Evolutionary conservation across 148 eudicot species (phyloP).

Genomic region (Chenopodium quinoa): DNA sequence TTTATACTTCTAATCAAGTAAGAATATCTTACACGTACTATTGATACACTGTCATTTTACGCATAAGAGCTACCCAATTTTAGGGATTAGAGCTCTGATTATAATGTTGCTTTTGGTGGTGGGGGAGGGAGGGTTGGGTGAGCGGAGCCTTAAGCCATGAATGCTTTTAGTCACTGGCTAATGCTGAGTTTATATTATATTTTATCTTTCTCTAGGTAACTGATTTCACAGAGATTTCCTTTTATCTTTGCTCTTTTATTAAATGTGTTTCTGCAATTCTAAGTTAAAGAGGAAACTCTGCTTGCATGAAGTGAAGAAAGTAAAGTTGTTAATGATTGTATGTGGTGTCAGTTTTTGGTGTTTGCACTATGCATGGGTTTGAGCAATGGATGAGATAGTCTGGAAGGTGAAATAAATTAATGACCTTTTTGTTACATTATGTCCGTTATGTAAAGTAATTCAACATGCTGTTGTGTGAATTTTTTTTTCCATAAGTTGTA

Average conservation of each 20-base stretch:
- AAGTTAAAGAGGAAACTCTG: background rate
- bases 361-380: background rate
- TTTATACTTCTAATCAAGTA: too few species aligned
- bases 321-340: background rate
- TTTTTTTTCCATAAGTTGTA: too few species aligned
- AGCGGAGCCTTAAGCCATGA: background rate
- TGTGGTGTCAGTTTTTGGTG: background rate
- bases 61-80: background rate
- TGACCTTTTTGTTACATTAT: too few species aligned
- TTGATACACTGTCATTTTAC: too few species aligned
- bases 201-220: background rate
- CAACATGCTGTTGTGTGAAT: too few species aligned
- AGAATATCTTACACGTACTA: too few species aligned
- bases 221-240: background rate
- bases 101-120: background rate
- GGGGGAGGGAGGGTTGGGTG: background rate
- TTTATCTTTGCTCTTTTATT: background rate
- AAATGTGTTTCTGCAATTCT: background rate
- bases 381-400: background rate
- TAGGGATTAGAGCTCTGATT: background rate
- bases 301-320: background rate
- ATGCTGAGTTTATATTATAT: background rate
- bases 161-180: background rate
- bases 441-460: too few species aligned
- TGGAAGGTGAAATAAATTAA: background rate